These are phyloP conservation scores for Cucumis melo DNA, from an alignment of 306 rosid species.

Conservation along the genomic window DNA sequence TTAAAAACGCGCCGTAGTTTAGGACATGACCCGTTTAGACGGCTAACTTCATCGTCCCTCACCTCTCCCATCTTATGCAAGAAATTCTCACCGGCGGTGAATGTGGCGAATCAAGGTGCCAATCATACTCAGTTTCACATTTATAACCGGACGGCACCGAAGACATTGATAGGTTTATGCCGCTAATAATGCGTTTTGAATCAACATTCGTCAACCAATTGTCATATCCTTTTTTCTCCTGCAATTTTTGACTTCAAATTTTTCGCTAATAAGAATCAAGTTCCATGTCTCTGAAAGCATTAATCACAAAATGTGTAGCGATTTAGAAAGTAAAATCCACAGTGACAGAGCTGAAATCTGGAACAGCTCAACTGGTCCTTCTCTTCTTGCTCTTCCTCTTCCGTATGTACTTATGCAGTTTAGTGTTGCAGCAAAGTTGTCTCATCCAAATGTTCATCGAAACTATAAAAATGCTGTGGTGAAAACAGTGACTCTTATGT, in stretches of 20 bases:
- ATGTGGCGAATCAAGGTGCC: not conserved
- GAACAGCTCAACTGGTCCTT: not conserved
- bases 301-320: not conserved
- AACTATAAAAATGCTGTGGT: not conserved
- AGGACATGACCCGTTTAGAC: not conserved
- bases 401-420: not conserved
- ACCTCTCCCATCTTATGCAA: not conserved
- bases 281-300: not conserved
- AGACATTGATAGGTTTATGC: not conserved
- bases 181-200: not conserved
- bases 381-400: not conserved
- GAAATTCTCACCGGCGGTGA: not conserved
- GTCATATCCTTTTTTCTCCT: not conserved
- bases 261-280: too few species aligned
- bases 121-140: not conserved
- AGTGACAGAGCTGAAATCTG: not conserved
- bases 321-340: not conserved
- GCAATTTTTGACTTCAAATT: not conserved
- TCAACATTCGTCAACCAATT: not conserved
- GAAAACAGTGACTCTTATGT: not conserved
- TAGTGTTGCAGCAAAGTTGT: not conserved
- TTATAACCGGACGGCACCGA: not conserved
- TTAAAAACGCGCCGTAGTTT: not conserved
- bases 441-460: not conserved
- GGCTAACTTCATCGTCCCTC: not conserved